Percentiles rank a stretch among this genome's conserved stretches.
Conservation (phyloP, 2,329 filamentous ascomycete genomes). For the Ceratocystis cacaofunesta region DNA sequence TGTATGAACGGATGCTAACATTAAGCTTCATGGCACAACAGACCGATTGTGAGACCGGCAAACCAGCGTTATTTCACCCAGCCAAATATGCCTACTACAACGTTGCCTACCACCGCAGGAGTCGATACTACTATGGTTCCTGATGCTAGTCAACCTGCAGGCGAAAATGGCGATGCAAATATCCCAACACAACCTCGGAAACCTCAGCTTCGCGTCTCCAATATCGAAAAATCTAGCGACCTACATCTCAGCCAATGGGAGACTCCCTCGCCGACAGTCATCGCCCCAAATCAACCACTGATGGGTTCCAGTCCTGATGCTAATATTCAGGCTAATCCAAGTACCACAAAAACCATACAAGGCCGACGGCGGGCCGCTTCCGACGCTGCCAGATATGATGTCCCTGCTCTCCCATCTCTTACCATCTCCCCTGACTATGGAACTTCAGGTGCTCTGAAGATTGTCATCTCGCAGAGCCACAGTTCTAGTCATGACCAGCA, state of each 20-base stretch:
- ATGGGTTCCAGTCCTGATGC: not conserved
- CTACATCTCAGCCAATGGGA: slow-evolving; percentile 23
- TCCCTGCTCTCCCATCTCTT: slow-evolving; percentile 23
- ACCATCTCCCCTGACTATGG: slow-evolving; percentile 35
- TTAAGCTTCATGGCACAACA: slow-evolving; percentile 21
- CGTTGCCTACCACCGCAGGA: slow-evolving; percentile 44
- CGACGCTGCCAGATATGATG: slow-evolving; percentile 60
- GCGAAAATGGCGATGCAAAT: not conserved
- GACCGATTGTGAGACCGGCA: slow-evolving; percentile 46
- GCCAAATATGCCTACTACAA: slow-evolving; percentile 44
- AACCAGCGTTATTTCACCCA: slow-evolving; percentile 48
- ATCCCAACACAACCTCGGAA: not conserved
- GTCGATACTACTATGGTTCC: slow-evolving; percentile 33
- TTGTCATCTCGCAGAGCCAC: slow-evolving; percentile 54
- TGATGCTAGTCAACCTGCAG: slow-evolving; percentile 14
- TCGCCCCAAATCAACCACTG: not conserved
- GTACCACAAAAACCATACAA: not conserved
- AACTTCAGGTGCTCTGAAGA: slow-evolving; percentile 52
- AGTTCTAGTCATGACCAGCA: not conserved
- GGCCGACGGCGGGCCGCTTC: slow-evolving; percentile 52
- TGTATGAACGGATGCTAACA: not conserved
- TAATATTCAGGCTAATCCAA: not conserved
- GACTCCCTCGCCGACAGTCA: not conserved
- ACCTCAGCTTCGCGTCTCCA: slow-evolving; percentile 9
- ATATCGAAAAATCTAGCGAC: slow-evolving; percentile 17